phyloP scores from a whole-genome alignment of 2,329 filamentous ascomycete genomes.

The Ascochyta lentis region DNA sequence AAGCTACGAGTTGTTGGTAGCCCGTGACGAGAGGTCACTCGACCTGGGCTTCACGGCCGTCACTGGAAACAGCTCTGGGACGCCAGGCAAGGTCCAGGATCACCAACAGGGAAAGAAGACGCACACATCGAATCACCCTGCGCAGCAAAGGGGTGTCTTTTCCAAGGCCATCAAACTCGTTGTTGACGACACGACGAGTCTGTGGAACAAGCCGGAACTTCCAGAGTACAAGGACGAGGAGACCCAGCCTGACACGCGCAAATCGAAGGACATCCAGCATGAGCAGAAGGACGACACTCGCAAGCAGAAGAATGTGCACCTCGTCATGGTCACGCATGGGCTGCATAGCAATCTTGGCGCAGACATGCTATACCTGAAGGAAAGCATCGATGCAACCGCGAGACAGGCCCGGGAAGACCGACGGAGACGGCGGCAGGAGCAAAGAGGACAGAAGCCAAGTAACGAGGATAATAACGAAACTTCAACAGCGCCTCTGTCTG shows the following conservation, averaged over 20 bases:
- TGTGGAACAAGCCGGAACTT: conserved; percentile 92
- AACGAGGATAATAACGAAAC: conserved; percentile 19
- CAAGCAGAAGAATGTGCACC: conserved; percentile 80
- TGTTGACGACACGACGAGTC: conserved; percentile 83
- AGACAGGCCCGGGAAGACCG: conserved; percentile 75
- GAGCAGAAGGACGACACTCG: conserved; percentile 36
- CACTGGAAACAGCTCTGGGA: conserved; percentile 58
- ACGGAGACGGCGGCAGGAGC: conserved; percentile 60
- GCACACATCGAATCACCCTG: conserved; percentile 59
- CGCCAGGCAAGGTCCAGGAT: conserved; percentile 72
- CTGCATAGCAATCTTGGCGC: conserved; percentile 94
- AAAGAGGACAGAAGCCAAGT: conserved; percentile 16
- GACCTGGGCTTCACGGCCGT: conserved; percentile 68
- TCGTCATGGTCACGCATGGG: conserved; percentile 92
- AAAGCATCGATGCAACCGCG: conserved; percentile 88
- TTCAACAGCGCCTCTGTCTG: conserved; percentile 57
- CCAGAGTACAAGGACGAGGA: conserved; percentile 64
- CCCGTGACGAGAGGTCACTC: conserved; percentile 83
- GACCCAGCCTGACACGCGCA: conserved; percentile 30
- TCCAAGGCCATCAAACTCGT: conserved; percentile 79
- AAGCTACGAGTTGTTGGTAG: conserved; percentile 84
- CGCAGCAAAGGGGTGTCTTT: conserved; percentile 78
- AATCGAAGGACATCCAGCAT: conserved; percentile 35
- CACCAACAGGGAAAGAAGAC: conserved; percentile 69
- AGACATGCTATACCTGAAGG: conserved; percentile 96